Evolutionary conservation across 2,329 filamentous ascomycete genomes (phyloP), one percentile per base, ranked within the genome.

Genomic region (Rhynchosporium graminicola): DNA sequence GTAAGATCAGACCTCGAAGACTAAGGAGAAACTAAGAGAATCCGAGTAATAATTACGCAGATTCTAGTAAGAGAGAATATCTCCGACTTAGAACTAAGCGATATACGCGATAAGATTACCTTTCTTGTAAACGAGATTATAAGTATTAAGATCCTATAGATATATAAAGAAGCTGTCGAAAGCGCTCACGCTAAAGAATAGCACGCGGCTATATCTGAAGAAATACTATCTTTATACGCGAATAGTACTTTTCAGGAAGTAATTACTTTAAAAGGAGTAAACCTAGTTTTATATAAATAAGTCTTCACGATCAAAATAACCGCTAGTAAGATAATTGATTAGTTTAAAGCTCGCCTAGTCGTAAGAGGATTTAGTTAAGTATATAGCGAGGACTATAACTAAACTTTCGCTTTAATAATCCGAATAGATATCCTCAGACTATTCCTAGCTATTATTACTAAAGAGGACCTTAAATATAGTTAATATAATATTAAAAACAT

Each of bases 401-500:
- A 59, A 36, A 59, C 57, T 3, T 59, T 59, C 29, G 33, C 57
- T n/a, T 10, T 26, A 31, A 58, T 29, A 46, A 26, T 58, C 15
- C 9, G 36, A 42, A 57, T 57, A 38, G 42, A 58, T 15, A 40
- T 33, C 2, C 43, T 59, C 3, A 50, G 46, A 10, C 36, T 31
- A 31, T 59, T 59, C 31, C 26, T 59, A 38, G 57, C 57, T 4
- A 40, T 51, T 6, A 33, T 59, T 1, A 40, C 46, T 26, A 51
- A 28, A 7, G 46, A 59, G 43, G 46, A 59, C 36, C 29, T 59
- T 10, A 40, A 59, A 51, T 59, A 26, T 29, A 2, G 10, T 20
- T 33, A 59, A 29, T 59, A 40, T 29, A 31, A 59, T 43, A 59
- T 59, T 42, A 59, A 59, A 13, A 48, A 59, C 38, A 42, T 43